Evolutionary conservation across 257 asterid genomes (phyloP).

Genomic region (Buddleja alternifolia): DNA sequence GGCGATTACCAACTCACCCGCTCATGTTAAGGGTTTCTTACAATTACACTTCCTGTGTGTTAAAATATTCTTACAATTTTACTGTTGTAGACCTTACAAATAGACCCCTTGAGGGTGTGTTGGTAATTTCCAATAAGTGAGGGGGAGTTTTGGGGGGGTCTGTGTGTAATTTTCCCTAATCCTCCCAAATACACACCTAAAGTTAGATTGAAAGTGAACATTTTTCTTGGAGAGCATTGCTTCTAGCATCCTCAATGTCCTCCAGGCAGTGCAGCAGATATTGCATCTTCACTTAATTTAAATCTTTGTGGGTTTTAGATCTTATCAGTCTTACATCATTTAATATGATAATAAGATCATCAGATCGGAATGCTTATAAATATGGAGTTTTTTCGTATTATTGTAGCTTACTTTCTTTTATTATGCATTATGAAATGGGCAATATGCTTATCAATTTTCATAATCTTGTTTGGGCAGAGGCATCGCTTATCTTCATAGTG

Average conservation of each 20-base stretch:
- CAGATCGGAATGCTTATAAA: constrained; percentile 6
- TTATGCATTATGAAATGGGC: constrained; percentile 17
- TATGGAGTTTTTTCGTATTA: constrained; percentile 6
- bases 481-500: constrained; percentile 98
- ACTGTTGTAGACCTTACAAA: too few relatives aligned
- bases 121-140: too few relatives aligned
- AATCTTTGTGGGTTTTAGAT: background rate
- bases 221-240: background rate
- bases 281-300: constrained; percentile 10
- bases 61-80: too few relatives aligned
- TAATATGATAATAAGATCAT: constrained; percentile 18
- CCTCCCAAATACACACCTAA: background rate
- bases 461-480: constrained; percentile 67
- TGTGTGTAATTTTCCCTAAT: too few relatives aligned
- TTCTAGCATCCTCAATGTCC: background rate
- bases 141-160: too few relatives aligned
- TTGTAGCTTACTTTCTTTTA: constrained; percentile 23
- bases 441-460: constrained; percentile 27
- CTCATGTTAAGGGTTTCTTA: too few relatives aligned
- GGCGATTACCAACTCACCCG: too few relatives aligned
- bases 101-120: too few relatives aligned
- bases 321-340: background rate
- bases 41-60: too few relatives aligned
- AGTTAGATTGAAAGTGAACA: background rate
- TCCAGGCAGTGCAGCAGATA: background rate